Evolutionary conservation across 805 yeast species (phyloP), one percentile per base, ranked within the genome.

Genomic region (Kazachstania africana): DNA sequence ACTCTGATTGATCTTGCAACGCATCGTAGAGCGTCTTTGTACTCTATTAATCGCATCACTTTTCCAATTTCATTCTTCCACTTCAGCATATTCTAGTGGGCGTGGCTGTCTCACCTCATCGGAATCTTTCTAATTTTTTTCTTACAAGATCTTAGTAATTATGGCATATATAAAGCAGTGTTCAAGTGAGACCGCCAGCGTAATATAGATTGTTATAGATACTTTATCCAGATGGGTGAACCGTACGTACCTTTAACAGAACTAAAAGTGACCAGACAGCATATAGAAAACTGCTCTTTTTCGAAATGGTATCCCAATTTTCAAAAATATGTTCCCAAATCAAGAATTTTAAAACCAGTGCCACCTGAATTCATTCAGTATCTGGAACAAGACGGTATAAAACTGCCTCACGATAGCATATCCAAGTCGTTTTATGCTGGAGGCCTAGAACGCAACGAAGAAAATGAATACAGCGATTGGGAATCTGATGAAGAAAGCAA

Each of bases 381-480:
- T 43, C 48, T 81, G 30, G 63, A 65, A 12, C 64, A 70, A 18
- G 94, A 83, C 47, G 87, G 84, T 2, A 77, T 83, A 21, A 61
- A 52, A 18, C 56, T 83, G 6, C 82, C 84, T 0, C 55, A 59
- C 1, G 74, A 66, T 12, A 35, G 42, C 5, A 29, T 36, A 12
- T 63, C 37, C 2, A 43, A 50, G 16, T 58, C 56, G 1, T 40
- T 42, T 27, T 53, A 54, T 31, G 45, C 62, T 12, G 59, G 55
- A 12, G 57, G 51, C 1, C 44, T 54, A 2, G 42, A 46, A 12
- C 57, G 63, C 6, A 53, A 54, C 31, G 72, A 75, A 32, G 77
- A 74, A 38, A 73, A 73, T 37, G 84, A 77, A 21, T 79, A 79
- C 48, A 73, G 83, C 39, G 85, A 77, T 40, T 78, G 88, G 81